Evolutionary conservation across 805 yeast genomes (phyloP), one percentile per base, ranked within the genome.

Genomic region (Cyberlindnera japonica): DNA sequence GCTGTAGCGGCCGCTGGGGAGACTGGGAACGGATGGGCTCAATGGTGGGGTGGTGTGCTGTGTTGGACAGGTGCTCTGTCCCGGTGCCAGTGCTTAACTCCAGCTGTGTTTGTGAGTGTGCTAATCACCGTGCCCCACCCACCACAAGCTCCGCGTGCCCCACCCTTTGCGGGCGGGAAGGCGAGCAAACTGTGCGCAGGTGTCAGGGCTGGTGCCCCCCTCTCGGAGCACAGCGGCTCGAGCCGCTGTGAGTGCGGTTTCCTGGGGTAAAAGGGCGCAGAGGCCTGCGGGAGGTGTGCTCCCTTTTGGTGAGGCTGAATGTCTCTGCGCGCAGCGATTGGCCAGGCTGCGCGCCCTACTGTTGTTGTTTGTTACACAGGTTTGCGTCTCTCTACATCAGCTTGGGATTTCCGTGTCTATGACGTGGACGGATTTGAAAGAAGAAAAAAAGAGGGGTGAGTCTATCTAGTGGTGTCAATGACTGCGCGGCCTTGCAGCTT

Each of bases 401-500:
- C 24, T 22, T 22, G 11, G 11, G 24, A 22, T 8, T 9, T 21
- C 35, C 12, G 13, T 14, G 8, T n/a, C 19, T 17, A 6, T 23
- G 12, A 30, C 18, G n/a, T 30, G 19, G 12, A 8, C n/a, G n/a
- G n/a, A n/a, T n/a, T n/a, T n/a, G n/a, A n/a, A n/a, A n/a, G n/a
- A n/a, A n/a, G n/a, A n/a, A n/a, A n/a, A n/a, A n/a, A n/a, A n/a
- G n/a, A n/a, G n/a, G n/a, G n/a, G n/a, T n/a, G n/a, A 5, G 23
- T 30, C 23, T 64, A 79, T 62, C 77, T 77, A 42, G 76, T 61
- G 23, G 85, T 81, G 66, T 88, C 95, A 45, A 87, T 79, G 40
- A 87, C 96, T 55, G 81, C 79, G 67, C 96, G 77, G 49, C 96
- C 96, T 49, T 62, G 46, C 46, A 77, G 68, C 59, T 71, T 68